Evolutionary conservation across 176 grass and related monocot genomes (phyloP), one percentile per base, ranked within the genome.

Genomic region (Zoysia pacifica): DNA sequence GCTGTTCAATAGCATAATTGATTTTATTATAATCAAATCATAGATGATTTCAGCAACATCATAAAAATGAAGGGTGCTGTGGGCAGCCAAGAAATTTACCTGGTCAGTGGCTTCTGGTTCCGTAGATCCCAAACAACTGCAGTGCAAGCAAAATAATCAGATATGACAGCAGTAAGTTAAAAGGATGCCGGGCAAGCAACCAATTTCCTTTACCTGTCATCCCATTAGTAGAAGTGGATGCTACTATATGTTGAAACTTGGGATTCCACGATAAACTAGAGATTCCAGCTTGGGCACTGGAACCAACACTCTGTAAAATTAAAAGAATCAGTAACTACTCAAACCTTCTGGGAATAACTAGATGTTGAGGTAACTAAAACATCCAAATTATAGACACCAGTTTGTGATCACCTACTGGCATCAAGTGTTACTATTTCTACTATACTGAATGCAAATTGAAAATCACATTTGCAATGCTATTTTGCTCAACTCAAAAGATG

Each of bases 111-210:
- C 65, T 95, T 95, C 78, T 93, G 90, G 65, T 86, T 87, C 74
- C 90, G 93, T 78, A 99, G 93, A 87, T 99, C 96, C 96, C 96
- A 99, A 81, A 99, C 88, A 82, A 99, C 96, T 99, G 88, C 56
- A 91, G 74, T 10, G 12, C 47, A 78, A 72, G 70, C 14, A 69
- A 77, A 72, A 58, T 13, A 77, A 28, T 91, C 50, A 94, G 80
- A 38, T 70, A 28, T 28, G 28, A 28, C 28, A 28, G 28, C 28
- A 58, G 55, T 58, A 84, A 48, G 38, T 79, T 10, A 44, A 79
- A 65, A 9, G 41, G 7, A 55, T 65, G 48, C 20, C 46, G 68
- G 6, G 67, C 9, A 73, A 73, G 66, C 14, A 89, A 61, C 55
- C 51, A 38, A 67, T 48, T 37, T 82, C 19, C 1, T 37, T 67